phyloP scores from a whole-genome alignment of 305 asterid genomes.

The Coffea humblotiana region DNA sequence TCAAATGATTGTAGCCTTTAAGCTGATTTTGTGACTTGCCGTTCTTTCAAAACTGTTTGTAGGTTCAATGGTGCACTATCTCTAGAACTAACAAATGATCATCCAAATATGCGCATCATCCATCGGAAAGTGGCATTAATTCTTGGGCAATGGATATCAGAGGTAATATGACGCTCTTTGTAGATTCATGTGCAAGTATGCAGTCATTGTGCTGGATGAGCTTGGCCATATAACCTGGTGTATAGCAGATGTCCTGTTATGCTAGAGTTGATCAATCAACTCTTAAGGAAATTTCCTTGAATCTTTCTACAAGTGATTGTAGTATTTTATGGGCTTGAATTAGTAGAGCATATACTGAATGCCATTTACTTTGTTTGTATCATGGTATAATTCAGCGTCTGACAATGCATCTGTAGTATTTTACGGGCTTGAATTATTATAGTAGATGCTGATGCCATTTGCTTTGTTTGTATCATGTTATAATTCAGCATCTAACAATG shows the following conservation, averaged over 20 bases:
- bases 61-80: conserved; percentile 97
- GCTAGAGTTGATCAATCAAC: neutral
- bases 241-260: neutral
- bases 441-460: conserved; percentile 8
- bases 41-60: conserved; percentile 27
- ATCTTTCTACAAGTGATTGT: neutral
- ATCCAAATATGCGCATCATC: conserved; percentile 90
- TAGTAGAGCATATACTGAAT: neutral
- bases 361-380: conserved; percentile 3
- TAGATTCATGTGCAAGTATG: neutral
- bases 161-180: conserved; percentile 46
- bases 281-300: neutral
- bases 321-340: neutral
- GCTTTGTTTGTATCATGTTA: conserved; percentile 4
- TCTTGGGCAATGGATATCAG: conserved; percentile 99
- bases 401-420: conserved; percentile 7
- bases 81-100: conserved; percentile 73
- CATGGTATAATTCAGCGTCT: conserved; percentile 16
- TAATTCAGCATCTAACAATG: conserved; percentile 14
- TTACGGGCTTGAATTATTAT: neutral
- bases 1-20: conserved; percentile 54
- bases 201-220: neutral
- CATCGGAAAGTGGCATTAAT: conserved; percentile 94
- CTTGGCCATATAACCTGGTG: neutral
- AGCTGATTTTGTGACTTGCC: conserved; percentile 15